Conservation (phyloP, 2,329 filamentous ascomycete genomes). For the Cryphonectria naterciae region DNA sequence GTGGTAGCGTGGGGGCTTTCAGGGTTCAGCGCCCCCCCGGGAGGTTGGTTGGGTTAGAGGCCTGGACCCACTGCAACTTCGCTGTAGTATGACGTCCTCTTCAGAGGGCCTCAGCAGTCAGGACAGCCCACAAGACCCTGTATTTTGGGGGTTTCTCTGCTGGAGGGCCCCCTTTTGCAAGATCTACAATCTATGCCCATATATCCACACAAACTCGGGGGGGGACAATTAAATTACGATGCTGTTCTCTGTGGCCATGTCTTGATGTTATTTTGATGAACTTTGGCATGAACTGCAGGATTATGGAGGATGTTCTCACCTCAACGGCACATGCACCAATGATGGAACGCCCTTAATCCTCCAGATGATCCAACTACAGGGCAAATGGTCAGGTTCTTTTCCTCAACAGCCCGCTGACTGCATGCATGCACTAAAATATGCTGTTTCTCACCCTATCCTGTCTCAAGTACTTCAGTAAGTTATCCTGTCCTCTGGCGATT, state of each 20-base stretch:
- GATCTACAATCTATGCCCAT: background rate
- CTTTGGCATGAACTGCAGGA: background rate
- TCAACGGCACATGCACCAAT: background rate
- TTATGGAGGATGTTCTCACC: background rate
- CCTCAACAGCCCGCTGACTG: background rate
- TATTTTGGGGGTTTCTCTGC: no score
- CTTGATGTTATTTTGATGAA: background rate
- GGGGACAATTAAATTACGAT: no score
- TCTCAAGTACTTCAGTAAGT: no score
- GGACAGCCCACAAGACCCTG: background rate
- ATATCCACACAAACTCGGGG: no score
- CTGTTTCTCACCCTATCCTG: no score
- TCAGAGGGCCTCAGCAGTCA: background rate
- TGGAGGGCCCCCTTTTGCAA: background rate
- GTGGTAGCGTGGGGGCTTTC: conserved; percentile 8
- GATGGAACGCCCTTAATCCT: background rate
- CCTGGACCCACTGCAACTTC: background rate
- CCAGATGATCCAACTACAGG: background rate
- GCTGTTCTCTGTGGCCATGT: background rate
- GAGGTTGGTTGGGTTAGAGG: background rate
- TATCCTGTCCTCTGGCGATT: no score
- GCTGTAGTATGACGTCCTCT: conserved; percentile 1
- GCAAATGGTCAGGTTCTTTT: background rate
- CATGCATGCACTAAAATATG: background rate
- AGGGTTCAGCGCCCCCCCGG: background rate